Evolutionary conservation across 2,329 filamentous ascomycete species (phyloP).

Genomic region (Chaetoscypha palmicola): DNA sequence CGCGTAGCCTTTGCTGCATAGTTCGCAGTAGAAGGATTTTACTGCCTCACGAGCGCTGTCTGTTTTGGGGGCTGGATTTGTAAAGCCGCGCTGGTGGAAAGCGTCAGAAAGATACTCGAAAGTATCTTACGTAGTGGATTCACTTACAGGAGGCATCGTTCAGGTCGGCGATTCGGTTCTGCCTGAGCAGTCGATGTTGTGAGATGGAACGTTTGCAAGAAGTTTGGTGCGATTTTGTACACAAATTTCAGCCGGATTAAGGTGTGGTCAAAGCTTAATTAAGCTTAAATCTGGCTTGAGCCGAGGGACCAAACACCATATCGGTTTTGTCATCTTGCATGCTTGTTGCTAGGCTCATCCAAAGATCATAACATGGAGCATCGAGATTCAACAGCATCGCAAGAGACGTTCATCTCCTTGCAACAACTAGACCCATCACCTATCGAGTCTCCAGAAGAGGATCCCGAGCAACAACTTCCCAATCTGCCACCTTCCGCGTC

Average conservation of each 20-base stretch:
- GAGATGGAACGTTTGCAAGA: too few species aligned
- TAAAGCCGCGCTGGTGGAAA: slow-evolving; percentile 41
- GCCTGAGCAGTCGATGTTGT: too few species aligned
- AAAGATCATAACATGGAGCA: slow-evolving; percentile 28
- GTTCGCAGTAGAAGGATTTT: slow-evolving; percentile 74
- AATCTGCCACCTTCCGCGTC: slow-evolving; percentile 32
- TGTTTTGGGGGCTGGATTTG: slow-evolving; percentile 42
- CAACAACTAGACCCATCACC: slow-evolving; percentile 77
- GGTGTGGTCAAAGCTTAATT: slow-evolving; percentile 21
- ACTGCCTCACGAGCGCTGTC: slow-evolving; percentile 67
- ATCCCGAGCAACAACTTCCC: slow-evolving; percentile 37
- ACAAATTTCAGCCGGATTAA: too few species aligned
- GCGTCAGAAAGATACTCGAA: slow-evolving; percentile 2
- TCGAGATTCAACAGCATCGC: slow-evolving; percentile 38
- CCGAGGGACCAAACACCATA: slow-evolving; percentile 14
- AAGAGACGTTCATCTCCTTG: slow-evolving; percentile 56
- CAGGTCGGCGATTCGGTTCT: too few species aligned
- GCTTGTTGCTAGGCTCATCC: neutral
- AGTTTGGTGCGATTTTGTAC: too few species aligned
- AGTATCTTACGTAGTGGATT: neutral
- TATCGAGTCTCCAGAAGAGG: slow-evolving; percentile 53
- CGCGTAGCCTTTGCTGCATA: slow-evolving; percentile 90
- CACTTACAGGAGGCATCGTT: slow-evolving; percentile 49
- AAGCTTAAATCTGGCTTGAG: slow-evolving; percentile 12
- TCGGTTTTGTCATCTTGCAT: neutral